Evolutionary conservation across 495 filamentous ascomycete species (phyloP), one percentile per base, ranked within the genome.

Genomic region (Cudoniella acicularis): DNA sequence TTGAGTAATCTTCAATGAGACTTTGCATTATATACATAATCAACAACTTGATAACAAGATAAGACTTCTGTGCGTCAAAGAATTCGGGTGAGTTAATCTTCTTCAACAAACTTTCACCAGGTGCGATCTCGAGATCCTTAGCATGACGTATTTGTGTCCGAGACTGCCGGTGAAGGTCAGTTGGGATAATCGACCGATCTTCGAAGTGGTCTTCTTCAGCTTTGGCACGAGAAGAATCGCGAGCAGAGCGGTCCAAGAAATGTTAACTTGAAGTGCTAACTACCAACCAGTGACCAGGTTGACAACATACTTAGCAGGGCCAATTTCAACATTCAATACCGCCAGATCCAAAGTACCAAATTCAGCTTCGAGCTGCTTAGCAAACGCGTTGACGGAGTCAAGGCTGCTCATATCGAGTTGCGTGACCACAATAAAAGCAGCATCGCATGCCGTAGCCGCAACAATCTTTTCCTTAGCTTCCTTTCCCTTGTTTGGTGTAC

Each of bases 301-400:
- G 0, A 56, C 59, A 9, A 61, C 53, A 55, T 73, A 79, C 2
- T 56, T 62, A 1, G 65, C 10, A 11, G 68, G 65, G 17, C 41
- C 42, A 10, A 79, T 2, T 4, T 79, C 82, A 8, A 79, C 79
- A 61, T 85, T 85, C 47, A 83, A 73, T 23, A 83, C 72, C 10
- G 67, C 73, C 3, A 79, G 70, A 58, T 85, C 77, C 1, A 85
- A 4, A 0, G 75, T 21, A 67, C 1, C 17, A 27, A 59, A 0
- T 73, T 69, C 6, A 0, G 1, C 25, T 18, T 48, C 23, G 3
- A 52, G 17, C 11, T 64, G 70, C 1, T 65, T 59, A 2, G 65
- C 71, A 62, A 86, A 84, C 0, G 68, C 67, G 21, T 72, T 64
- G n/a, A 81, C 61, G 0, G 77, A 80, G 1, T 64, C 66, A 49